Conservation (phyloP, 2,329 filamentous ascomycete genomes). For the Cladosporium cucumerinum region DNA sequence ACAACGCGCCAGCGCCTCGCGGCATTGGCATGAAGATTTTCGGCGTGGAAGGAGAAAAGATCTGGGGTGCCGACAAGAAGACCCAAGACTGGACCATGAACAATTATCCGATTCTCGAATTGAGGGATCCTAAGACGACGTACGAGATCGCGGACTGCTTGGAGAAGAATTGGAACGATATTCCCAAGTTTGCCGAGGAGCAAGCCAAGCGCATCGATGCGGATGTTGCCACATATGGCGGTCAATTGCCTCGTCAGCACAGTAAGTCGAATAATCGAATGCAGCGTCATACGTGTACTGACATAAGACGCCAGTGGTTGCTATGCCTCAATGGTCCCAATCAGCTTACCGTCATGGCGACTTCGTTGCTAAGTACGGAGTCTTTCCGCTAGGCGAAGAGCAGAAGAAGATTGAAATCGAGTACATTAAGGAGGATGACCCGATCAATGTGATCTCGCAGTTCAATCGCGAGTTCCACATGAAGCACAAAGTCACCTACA, state of each 20-base stretch:
- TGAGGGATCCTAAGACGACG: constrained; percentile 32
- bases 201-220: constrained; percentile 29
- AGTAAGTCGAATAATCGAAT: constrained; percentile 21
- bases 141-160: constrained; percentile 35
- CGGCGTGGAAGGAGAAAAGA: constrained; percentile 35
- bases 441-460: constrained; percentile 34
- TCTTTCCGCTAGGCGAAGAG: constrained; percentile 32
- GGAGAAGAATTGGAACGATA: constrained; percentile 35
- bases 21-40: constrained; percentile 38
- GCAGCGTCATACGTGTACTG: not conserved
- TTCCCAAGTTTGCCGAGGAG: constrained; percentile 33
- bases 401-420: constrained; percentile 30
- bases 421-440: constrained; percentile 28
- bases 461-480: constrained; percentile 33
- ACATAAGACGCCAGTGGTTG: constrained; percentile 27
- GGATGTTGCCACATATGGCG: constrained; percentile 31
- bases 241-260: constrained; percentile 31
- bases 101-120: constrained; percentile 34
- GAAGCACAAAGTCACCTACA: constrained; percentile 35
- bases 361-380: constrained; percentile 34
- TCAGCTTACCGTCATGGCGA: constrained; percentile 36
- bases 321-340: constrained; percentile 35
- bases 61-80: constrained; percentile 36
- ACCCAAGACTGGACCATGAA: constrained; percentile 37
- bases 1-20: constrained; percentile 36